phyloP scores from a whole-genome alignment of 2,329 filamentous ascomycete genomes.

The Hypoxylon sp. region DNA sequence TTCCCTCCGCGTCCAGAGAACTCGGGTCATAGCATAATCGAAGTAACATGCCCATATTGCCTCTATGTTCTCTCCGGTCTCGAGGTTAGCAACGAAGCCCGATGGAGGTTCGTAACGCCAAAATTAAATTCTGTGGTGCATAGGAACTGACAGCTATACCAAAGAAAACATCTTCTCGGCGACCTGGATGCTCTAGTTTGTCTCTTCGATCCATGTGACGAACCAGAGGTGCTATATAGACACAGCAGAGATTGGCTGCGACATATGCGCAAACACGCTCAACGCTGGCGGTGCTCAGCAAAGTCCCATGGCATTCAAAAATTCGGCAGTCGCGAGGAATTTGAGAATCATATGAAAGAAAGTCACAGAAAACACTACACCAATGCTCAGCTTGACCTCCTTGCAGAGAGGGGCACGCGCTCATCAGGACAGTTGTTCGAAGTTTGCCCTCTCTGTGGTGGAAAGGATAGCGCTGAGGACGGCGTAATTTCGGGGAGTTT shows the following conservation, averaged over 20 bases:
- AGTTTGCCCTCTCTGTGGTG: constrained; percentile 19
- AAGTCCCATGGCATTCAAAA: constrained; percentile 6
- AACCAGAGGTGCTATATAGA: constrained; percentile 16
- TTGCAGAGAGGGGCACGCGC: constrained; percentile 11
- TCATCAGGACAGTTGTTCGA: constrained; percentile 14
- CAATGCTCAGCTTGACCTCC: constrained; percentile 10
- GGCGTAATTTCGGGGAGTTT: background rate
- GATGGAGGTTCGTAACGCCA: constrained; percentile 21
- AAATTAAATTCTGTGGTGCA: background rate
- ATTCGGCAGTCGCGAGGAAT: constrained; percentile 9
- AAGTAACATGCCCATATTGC: constrained; percentile 31
- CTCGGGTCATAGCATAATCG: constrained; percentile 6
- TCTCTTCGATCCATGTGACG: constrained; percentile 20
- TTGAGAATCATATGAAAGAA: constrained; percentile 4
- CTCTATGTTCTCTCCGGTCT: constrained; percentile 22
- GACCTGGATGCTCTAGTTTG: constrained; percentile 20
- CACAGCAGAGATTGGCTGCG: constrained; percentile 22
- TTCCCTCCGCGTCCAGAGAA: constrained; percentile 11
- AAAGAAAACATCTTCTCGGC: constrained; percentile 12
- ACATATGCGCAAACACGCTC: constrained; percentile 22
- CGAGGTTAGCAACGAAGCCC: constrained; percentile 14
- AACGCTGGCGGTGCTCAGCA: constrained; percentile 23
- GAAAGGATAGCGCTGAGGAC: background rate
- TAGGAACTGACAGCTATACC: background rate
- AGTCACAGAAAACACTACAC: constrained; percentile 6